These are phyloP conservation scores for Alternaria rosae DNA, from an alignment of 2,329 filamentous ascomycete species.

Conservation along the genomic window DNA sequence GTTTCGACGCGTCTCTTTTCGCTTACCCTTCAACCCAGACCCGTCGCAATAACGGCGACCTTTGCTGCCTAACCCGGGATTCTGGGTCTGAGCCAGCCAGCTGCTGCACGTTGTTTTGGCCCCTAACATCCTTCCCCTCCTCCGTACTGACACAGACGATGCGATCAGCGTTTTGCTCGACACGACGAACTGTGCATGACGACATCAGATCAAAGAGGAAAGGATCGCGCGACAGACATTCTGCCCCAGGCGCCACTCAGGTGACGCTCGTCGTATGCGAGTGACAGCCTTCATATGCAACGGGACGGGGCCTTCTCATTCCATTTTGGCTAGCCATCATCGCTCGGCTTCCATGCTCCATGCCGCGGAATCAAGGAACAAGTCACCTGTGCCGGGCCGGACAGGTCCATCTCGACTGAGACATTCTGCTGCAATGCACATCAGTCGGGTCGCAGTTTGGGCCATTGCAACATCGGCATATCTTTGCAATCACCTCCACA, in stretches of 20 bases:
- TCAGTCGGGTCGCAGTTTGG: constrained; percentile 12
- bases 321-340: constrained; percentile 1
- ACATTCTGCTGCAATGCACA: constrained; percentile 19
- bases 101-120: constrained; percentile 14
- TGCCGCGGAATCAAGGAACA: constrained; percentile 5
- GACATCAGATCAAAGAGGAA: not conserved
- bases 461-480: constrained; percentile 7
- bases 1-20: constrained; percentile 20
- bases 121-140: constrained; percentile 4
- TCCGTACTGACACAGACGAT: constrained; percentile 6
- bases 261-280: constrained; percentile 25
- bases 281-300: constrained; percentile 12
- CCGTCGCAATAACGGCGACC: constrained; percentile 12
- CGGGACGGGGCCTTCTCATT: constrained; percentile 3
- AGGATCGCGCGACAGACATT: not conserved
- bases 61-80: constrained; percentile 24
- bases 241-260: constrained; percentile 16
- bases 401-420: constrained; percentile 18
- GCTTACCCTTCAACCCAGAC: constrained; percentile 8
- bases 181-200: not conserved
- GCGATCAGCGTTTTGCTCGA: constrained; percentile 4
- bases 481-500: constrained; percentile 10
- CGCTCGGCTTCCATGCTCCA: constrained; percentile 9
- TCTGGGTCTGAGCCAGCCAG: constrained; percentile 14
- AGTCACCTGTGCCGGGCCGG: constrained; percentile 9